A percentile compares a stretch with the other conserved stretches of the same genome.
phyloP scores from a whole-genome alignment of 2,329 filamentous ascomycete species.

The Pseudocercospora fijiensis region DNA sequence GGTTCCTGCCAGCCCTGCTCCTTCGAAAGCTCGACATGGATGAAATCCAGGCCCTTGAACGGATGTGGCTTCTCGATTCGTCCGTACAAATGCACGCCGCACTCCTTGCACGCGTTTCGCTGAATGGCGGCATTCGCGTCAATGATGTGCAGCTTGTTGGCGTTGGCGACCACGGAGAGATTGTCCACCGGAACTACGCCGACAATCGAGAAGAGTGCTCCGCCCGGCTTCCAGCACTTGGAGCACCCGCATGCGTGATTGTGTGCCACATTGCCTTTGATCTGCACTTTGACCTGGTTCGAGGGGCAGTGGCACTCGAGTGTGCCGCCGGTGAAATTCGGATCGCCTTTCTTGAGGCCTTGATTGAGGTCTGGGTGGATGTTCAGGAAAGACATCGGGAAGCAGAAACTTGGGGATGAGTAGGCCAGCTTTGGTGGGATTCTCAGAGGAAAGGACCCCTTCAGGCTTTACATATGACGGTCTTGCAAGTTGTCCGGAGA shows the following conservation, averaged over 20 bases:
- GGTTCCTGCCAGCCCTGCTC: constrained; percentile 68
- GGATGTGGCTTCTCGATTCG: constrained; percentile 64
- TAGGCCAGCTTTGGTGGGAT: neutral
- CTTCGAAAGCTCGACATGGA: constrained; percentile 62
- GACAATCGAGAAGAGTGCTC: constrained; percentile 64
- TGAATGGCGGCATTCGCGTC: constrained; percentile 59
- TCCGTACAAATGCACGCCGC: constrained; percentile 63
- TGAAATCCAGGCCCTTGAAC: constrained; percentile 69
- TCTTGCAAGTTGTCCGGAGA: neutral
- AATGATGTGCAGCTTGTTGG: constrained; percentile 57
- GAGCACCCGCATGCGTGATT: constrained; percentile 72
- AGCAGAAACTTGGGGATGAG: constrained; percentile 3
- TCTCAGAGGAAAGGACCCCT: neutral
- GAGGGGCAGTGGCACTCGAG: constrained; percentile 60
- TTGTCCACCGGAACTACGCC: constrained; percentile 59
- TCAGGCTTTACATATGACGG: neutral
- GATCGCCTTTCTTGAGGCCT: constrained; percentile 57
- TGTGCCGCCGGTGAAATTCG: constrained; percentile 59
- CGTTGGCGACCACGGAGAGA: constrained; percentile 58
- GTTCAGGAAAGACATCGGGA: constrained; percentile 18
- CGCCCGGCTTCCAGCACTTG: constrained; percentile 68
- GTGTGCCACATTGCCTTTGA: constrained; percentile 61
- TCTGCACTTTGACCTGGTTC: constrained; percentile 58
- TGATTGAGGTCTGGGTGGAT: constrained; percentile 64
- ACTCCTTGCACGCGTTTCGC: constrained; percentile 61